Evolutionary conservation across 1,284 basidiomycete genomes (phyloP).

Genomic region (Papiliotrema nemorosa): DNA sequence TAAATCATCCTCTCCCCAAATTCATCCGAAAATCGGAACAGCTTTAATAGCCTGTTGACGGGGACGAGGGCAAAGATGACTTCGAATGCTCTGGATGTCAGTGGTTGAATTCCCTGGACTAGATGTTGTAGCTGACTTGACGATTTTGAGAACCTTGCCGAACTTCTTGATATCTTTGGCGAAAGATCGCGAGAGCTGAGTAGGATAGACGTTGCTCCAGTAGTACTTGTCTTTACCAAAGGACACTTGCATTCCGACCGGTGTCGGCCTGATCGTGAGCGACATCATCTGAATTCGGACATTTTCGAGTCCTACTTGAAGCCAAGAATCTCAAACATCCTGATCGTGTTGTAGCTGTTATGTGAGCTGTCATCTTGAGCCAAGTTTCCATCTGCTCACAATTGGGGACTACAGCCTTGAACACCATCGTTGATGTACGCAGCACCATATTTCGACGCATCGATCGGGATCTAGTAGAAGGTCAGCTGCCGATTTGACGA

Average conservation of each 20-base stretch:
- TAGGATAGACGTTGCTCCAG: conserved; percentile 10
- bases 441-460: conserved; percentile 3
- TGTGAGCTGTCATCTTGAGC: too few species aligned
- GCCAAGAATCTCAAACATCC: conserved; percentile 9
- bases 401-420: conserved; percentile 5
- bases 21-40: conserved; percentile 3
- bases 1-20: conserved; percentile 7
- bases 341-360: conserved; percentile 7
- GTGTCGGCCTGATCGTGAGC: conserved; percentile 2
- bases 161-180: conserved; percentile 11
- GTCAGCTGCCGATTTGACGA: not conserved
- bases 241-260: conserved; percentile 9
- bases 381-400: not conserved
- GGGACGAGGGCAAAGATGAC: conserved; percentile 7
- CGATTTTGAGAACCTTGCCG: conserved; percentile 8
- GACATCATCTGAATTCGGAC: not conserved
- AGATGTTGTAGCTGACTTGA: conserved; percentile 3
- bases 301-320: not conserved
- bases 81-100: conserved; percentile 2
- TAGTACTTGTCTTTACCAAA: conserved; percentile 10
- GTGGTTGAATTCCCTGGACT: not conserved
- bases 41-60: not conserved
- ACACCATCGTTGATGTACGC: conserved; percentile 5
- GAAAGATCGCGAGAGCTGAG: conserved; percentile 5
- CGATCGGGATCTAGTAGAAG: conserved; percentile 1